Conservation (phyloP, 2,329 filamentous ascomycete genomes). For the Cladosporium colombiae region DNA sequence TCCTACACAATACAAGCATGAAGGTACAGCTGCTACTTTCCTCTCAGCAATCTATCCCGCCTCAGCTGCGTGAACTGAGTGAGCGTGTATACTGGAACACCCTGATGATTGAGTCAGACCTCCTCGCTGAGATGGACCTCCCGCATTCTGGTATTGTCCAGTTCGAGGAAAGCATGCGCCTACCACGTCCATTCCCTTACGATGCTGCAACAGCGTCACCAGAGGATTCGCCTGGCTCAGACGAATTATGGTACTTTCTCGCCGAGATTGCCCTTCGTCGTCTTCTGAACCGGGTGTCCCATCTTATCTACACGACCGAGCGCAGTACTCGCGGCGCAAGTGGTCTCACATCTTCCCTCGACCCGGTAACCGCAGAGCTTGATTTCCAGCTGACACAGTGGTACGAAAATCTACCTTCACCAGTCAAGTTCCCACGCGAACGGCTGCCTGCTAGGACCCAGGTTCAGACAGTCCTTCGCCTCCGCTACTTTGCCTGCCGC, state of each 20-base stretch:
- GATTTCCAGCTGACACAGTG: constrained; percentile 82
- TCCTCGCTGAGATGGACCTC: constrained; percentile 76
- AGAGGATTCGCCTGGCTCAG: constrained; percentile 54
- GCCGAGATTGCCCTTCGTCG: constrained; percentile 78
- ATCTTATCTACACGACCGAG: constrained; percentile 49
- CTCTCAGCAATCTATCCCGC: constrained; percentile 68
- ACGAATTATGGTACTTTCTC: constrained; percentile 84
- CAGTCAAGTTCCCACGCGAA: constrained; percentile 76
- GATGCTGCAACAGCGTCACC: constrained; percentile 58
- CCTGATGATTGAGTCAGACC: constrained; percentile 74
- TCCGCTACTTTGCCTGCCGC: constrained; percentile 81
- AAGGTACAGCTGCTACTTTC: constrained; percentile 79
- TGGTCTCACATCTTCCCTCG: constrained; percentile 72
- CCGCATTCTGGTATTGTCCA: constrained; percentile 81
- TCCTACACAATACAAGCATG: constrained; percentile 76
- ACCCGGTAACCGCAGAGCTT: constrained; percentile 75
- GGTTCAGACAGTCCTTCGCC: constrained; percentile 74
- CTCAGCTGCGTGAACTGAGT: constrained; percentile 69
- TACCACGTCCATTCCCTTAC: constrained; percentile 74
- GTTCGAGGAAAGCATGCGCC: constrained; percentile 76
- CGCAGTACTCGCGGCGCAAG: constrained; percentile 57
- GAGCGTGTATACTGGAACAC: constrained; percentile 85
- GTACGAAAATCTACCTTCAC: constrained; percentile 75
- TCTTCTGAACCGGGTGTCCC: constrained; percentile 53
- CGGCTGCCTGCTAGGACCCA: constrained; percentile 68